These are phyloP conservation scores for Rhizopogon rudus DNA, from an alignment of 768 basidiomycete genomes.

Conservation along the genomic window DNA sequence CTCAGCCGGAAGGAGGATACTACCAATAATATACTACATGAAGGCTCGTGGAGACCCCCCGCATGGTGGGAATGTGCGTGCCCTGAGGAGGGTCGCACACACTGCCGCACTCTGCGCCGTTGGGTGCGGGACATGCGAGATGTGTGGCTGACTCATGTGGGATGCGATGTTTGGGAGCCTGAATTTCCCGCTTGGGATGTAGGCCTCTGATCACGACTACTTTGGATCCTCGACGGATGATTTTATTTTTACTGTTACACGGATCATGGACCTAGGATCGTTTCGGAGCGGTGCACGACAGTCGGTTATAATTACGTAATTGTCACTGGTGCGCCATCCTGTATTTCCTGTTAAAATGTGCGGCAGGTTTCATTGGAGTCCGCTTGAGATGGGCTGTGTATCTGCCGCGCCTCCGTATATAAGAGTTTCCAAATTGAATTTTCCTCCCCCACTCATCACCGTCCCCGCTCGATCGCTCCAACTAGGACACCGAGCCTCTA, in stretches of 20 bases:
- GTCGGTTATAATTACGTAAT: neutral
- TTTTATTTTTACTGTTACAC: too few relatives aligned
- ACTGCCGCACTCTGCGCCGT: slow-evolving; percentile 23
- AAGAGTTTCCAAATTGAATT: too few relatives aligned
- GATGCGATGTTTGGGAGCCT: slow-evolving; percentile 42
- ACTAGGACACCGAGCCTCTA: neutral
- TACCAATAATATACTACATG: slow-evolving; percentile 13
- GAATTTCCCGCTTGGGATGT: neutral
- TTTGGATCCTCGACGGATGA: neutral
- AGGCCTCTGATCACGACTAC: neutral
- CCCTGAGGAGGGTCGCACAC: slow-evolving; percentile 16
- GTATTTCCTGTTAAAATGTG: neutral
- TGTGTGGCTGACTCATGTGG: slow-evolving; percentile 43
- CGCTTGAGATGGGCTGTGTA: neutral
- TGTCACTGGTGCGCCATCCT: too few relatives aligned
- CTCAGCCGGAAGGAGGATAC: slow-evolving; percentile 5
- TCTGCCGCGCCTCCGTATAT: neutral
- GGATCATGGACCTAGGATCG: neutral
- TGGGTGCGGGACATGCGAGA: slow-evolving; percentile 38
- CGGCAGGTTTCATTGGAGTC: neutral
- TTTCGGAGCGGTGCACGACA: too few relatives aligned
- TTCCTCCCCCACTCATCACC: too few relatives aligned
- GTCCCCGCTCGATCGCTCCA: too few relatives aligned
- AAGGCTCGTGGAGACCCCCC: slow-evolving; percentile 31
- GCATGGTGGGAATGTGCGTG: slow-evolving; percentile 29